These are phyloP conservation scores for Mycena vulgaris DNA, from an alignment of 768 basidiomycete species.

Conservation along the genomic window DNA sequence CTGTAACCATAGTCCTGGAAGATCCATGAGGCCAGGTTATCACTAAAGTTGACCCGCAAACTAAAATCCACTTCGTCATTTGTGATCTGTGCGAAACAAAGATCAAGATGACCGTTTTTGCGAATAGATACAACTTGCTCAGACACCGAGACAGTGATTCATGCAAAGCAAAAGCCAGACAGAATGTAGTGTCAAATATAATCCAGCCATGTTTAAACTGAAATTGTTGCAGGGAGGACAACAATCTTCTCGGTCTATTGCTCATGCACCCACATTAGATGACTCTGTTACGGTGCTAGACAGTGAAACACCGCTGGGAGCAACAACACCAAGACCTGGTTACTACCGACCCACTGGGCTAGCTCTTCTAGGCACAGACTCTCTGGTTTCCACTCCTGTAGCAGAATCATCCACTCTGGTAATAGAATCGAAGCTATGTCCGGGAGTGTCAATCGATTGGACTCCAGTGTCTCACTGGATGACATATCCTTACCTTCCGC, in stretches of 20 bases:
- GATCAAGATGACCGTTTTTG: neutral
- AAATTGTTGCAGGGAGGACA: too few relatives aligned
- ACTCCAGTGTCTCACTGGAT: slow-evolving; percentile 3
- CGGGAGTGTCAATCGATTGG: neutral
- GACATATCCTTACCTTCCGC: slow-evolving; percentile 8
- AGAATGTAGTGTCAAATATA: neutral
- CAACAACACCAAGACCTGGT: too few relatives aligned
- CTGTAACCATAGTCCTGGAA: neutral
- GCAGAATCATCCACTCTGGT: too few relatives aligned
- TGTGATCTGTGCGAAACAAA: neutral
- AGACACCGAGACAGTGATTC: neutral
- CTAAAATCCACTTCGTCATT: neutral
- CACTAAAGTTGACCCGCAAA: neutral
- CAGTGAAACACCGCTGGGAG: too few relatives aligned
- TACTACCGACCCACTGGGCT: too few relatives aligned
- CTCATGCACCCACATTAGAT: too few relatives aligned
- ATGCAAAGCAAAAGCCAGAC: neutral
- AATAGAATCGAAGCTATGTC: neutral
- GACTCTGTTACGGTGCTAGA: too few relatives aligned
- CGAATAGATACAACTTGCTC: neutral
- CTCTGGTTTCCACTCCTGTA: too few relatives aligned
- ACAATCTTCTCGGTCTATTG: too few relatives aligned
- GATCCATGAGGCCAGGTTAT: neutral
- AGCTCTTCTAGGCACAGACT: too few relatives aligned
- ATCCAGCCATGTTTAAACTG: too few relatives aligned